phyloP scores from a whole-genome alignment of 148 eudicot species.

The Heliamphora exappendiculata region DNA sequence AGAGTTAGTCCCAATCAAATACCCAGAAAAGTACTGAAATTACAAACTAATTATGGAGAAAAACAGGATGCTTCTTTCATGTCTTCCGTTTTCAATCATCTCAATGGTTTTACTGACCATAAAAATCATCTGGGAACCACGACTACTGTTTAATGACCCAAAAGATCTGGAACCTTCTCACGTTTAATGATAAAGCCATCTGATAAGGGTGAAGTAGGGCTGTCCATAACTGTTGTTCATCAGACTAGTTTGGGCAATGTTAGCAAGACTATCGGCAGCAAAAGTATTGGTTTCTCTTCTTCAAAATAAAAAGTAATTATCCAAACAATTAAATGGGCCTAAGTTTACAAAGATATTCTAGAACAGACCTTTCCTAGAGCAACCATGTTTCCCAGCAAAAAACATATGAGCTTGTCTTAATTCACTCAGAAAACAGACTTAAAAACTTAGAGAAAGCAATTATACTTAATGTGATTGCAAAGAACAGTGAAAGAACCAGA shows the following conservation, averaged over 20 bases:
- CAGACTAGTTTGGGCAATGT: neutral
- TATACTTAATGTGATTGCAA: neutral
- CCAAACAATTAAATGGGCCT: neutral
- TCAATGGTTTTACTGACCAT: neutral
- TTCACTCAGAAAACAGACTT: neutral
- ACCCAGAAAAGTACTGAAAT: neutral
- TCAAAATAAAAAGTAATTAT: neutral
- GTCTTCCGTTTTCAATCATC: neutral
- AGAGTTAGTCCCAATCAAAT: too few species aligned
- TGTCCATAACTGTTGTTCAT: neutral
- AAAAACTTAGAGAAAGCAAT: neutral
- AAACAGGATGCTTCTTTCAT: neutral
- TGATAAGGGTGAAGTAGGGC: neutral
- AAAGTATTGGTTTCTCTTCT: neutral
- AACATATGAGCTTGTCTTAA: neutral
- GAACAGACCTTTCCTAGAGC: neutral
- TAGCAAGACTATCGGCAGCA: neutral
- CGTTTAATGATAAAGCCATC: neutral
- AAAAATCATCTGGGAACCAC: neutral
- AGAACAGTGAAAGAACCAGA: neutral
- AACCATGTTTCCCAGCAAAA: neutral
- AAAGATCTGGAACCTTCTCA: neutral
- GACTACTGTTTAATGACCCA: neutral
- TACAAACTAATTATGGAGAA: neutral
- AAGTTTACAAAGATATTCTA: neutral